Evolutionary conservation across 2,329 filamentous ascomycete species (phyloP), one percentile per base, ranked within the genome.

Genomic region (Pyrenochaeta sp.): DNA sequence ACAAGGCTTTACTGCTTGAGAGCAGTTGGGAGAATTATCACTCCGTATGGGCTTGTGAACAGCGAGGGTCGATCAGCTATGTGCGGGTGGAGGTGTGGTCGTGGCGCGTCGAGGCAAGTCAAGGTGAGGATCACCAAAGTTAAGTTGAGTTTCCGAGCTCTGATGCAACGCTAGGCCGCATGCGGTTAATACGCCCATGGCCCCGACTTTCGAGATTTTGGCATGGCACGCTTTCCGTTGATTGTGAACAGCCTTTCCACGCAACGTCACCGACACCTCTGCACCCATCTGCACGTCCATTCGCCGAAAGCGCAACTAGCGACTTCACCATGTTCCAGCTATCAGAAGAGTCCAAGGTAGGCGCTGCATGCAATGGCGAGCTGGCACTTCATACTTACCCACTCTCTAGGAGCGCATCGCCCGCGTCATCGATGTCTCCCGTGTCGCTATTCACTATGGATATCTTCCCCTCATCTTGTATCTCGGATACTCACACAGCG

Each of bases 381-480:
- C n/a, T n/a, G 0, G 9, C 26, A 18, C n/a, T 20, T 9, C 20
- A 40, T 36, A 34, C 66, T 72, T 29, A 74, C 54, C 23, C 15
- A 15, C 6, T n/a, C 20, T 39, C 41, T 64, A 96, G 93, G 94
- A 99, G 87, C 91, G 94, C 81, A 96, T 99, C 76, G 87, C 89
- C 68, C 93, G 92, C 81, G 83, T 97, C 78, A 94, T 99, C 73
- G 94, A 97, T 75, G 79, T 96, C 72, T 94, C 91, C 52, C 86
- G 92, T 67, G 87, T 96, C 65, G 91, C 89, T 48, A 88, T 99
- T 69, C 94, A 99, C 79, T 99, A 97, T 81, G 94, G 94, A 73
- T 99, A 97, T 76, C 84, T 99, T 46, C 94, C 94, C 63, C 76
- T 99, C 74, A 95, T 99, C 72, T 83, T 99, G 74, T 99, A 97